Base-by-base conservation (phyloP, 2,329 filamentous ascomycete genomes). In the Colletotrichum tabaci region DNA sequence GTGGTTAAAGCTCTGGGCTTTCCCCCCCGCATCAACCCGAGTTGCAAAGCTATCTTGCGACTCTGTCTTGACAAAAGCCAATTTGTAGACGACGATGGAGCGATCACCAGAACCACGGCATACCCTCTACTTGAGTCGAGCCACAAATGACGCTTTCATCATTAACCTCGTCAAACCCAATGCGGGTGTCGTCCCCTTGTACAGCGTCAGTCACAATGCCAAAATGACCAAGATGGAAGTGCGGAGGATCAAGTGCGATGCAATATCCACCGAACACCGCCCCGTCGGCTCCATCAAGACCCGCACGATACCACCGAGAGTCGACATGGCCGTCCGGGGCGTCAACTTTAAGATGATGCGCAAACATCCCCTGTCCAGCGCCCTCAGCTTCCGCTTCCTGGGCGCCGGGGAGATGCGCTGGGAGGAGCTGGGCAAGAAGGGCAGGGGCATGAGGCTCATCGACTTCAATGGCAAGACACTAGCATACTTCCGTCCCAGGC, bases 201-300 rank as follows among this genome's bases (percentile, higher is more conserved):
- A 72, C 61, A 50, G 26, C 38, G 10, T 71, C 23, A 57, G 42
- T 16, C 70, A 71, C 38, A 60, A 72, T 30, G 18, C 46, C 8
- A 72, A 66, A 18, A 71, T 60, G 61, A 55, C 61, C 40, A 72
- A 70, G 35, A 71, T 72, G 70, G 70, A 71, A 4, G 40, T 72
- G 23, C 42, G 61, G 21, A 56, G 67, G 10, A 30, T 58, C n/a
- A 61, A 56, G 16, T 35, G 42, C 61, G 55, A 66, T 40, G 23
- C 61, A n/a, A 16, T 30, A 18, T 61, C 60, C 23, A n/a, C 61
- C 7, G 50, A 72, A 30, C 30, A 55, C 12, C 62, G 57, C 9
- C 67, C 57, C 18, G 6, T 73, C 10, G 71, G 52, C 35, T 23
- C 52, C 12, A n/a, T 71, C 58, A 73, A 55, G 12, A 26, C 66